Conservation (phyloP, 2,329 filamentous ascomycete species). For the Colletotrichum filicis region DNA sequence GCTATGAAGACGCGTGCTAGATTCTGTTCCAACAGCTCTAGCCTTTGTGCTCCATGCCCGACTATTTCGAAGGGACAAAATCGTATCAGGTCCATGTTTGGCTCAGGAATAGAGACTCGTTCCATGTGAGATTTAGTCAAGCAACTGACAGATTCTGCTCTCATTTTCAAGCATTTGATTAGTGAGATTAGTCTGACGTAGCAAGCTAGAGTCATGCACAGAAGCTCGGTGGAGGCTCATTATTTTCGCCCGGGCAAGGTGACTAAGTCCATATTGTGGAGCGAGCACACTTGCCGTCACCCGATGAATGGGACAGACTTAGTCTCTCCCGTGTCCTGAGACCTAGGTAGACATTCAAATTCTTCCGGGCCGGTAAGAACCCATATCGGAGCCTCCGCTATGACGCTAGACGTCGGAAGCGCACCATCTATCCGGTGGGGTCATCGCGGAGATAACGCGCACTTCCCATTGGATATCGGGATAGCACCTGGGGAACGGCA, state of each 20-base stretch:
- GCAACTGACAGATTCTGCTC: neutral
- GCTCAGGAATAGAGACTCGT: neutral
- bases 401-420: slow-evolving; percentile 20
- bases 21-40: no score
- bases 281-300: neutral
- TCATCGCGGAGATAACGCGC: neutral
- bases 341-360: neutral
- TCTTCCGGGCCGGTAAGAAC: neutral
- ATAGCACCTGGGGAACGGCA: neutral
- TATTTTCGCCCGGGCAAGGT: neutral
- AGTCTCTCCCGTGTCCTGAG: neutral
- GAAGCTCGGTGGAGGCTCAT: neutral
- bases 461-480: neutral
- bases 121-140: neutral
- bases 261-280: neutral
- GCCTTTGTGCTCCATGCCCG: no score
- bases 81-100: no score
- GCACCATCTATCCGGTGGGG: neutral
- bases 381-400: slow-evolving; percentile 1
- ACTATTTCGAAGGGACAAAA: no score
- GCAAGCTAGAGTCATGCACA: neutral
- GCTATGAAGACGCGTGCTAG: no score
- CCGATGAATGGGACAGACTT: neutral
- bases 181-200: neutral
- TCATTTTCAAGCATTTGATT: neutral